Evolutionary conservation across 768 basidiomycete genomes (phyloP).

Genomic region (Dioszegia crocea): DNA sequence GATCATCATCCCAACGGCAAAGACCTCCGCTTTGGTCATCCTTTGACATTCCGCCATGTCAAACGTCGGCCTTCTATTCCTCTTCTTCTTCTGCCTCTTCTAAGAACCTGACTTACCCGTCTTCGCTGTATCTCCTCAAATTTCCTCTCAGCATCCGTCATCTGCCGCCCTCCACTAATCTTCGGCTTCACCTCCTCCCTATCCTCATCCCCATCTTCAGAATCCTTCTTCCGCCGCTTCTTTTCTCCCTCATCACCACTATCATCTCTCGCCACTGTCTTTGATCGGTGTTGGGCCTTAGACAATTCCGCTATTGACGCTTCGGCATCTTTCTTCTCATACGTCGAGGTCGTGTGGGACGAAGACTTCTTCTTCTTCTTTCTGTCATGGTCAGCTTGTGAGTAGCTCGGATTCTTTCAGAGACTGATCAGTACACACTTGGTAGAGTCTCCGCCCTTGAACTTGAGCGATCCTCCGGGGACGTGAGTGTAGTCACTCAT

Average conservation of each 20-base stretch:
- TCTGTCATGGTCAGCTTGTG: conserved; percentile 9
- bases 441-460: conserved; percentile 43
- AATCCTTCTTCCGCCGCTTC: conserved; percentile 4
- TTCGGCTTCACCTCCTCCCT: conserved; percentile 3
- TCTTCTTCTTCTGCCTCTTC: no score
- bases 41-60: no score
- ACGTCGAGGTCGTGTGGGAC: conserved; percentile 33
- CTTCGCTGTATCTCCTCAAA: conserved; percentile 45
- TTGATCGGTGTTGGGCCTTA: conserved; percentile 9
- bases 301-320: conserved; percentile 18
- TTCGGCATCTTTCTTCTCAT: conserved; percentile 16
- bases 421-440: conserved; percentile 33
- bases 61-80: no score
- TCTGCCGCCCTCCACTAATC: conserved; percentile 17
- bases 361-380: conserved; percentile 51
- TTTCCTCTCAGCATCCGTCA: conserved; percentile 48
- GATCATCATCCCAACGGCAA: no score
- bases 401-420: background rate
- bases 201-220: background rate
- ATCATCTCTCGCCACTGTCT: background rate
- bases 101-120: conserved; percentile 46
- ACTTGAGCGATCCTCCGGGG: conserved; percentile 47
- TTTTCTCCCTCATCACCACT: conserved; percentile 1
- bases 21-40: no score
- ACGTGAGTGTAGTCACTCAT: conserved; percentile 48